A percentile compares a stretch with the other conserved stretches of the same genome.
Conservation (phyloP, 2,329 filamentous ascomycete species). For the Fusarium vanettenii region DNA sequence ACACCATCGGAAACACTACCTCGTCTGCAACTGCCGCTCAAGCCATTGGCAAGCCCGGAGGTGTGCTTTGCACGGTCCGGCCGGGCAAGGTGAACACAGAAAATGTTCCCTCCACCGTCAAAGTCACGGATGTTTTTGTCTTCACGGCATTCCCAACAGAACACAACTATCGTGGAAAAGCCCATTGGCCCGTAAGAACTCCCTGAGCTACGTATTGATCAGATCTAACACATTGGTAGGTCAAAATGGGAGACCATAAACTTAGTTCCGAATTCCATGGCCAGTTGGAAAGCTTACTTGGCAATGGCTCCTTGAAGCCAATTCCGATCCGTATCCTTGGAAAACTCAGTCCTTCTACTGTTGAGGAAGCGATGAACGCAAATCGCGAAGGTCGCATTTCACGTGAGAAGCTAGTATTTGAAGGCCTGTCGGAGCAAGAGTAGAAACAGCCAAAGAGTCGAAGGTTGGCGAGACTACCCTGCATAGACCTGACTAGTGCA, state of each 20-base stretch:
- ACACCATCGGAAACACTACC: constrained; percentile 53
- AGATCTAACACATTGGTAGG: background rate
- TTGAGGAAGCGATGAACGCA: constrained; percentile 17
- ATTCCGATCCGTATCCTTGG: background rate
- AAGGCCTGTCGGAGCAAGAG: background rate
- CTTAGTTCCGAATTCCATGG: constrained; percentile 16
- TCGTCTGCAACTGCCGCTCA: constrained; percentile 49
- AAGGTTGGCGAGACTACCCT: background rate
- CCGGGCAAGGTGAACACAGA: constrained; percentile 55
- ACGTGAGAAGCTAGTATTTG: constrained; percentile 27
- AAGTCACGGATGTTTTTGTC: constrained; percentile 56
- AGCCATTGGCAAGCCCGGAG: constrained; percentile 34
- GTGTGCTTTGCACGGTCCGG: constrained; percentile 54
- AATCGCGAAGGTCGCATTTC: constrained; percentile 25
- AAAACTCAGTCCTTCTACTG: background rate
- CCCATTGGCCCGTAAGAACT: constrained; percentile 52
- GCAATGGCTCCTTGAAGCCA: background rate
- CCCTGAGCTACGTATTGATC: no score
- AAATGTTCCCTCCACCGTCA: constrained; percentile 44
- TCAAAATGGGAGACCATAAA: constrained; percentile 23
- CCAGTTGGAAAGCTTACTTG: background rate
- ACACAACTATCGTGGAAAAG: constrained; percentile 48
- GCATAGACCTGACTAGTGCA: no score
- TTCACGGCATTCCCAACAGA: constrained; percentile 57
- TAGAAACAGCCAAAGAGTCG: background rate